Evolutionary conservation across 768 basidiomycete species (phyloP), one percentile per base, ranked within the genome.

Genomic region (Suillus ampliporus): DNA sequence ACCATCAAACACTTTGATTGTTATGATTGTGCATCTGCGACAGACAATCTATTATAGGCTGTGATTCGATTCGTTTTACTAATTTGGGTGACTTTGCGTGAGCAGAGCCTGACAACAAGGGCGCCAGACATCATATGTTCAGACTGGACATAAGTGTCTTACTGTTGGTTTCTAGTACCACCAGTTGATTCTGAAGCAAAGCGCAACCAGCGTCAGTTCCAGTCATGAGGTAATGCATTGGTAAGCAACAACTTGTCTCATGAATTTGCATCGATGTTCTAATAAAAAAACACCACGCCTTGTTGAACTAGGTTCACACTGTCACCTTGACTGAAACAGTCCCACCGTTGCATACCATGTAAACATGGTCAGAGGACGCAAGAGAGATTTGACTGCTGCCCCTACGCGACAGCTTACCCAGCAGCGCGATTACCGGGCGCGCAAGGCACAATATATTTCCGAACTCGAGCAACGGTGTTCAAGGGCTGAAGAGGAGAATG

Each of bases 361-460:
- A 56, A 52, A 63, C 64, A 88, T 89, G 87, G 84, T 86, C 57
- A 79, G 87, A 73, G 87, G 87, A 47, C 84, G 87, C 67, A 86
- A 87, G 74, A 87, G 86, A 73, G 86, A 89, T 74, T 74, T 83
- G 41, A 84, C 85, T 26, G 86, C 85, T 57, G 85, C 86, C 28
- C 81, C 85, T 4, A 82, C 84, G 23, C 82, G 87, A 34, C 82
- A 85, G 46, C 80, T 89, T 34, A 78, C 83, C 52, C 85, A 87
- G 66, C 87, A 89, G 70, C 82, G 87, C 13, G 87, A 87, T 72
- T 89, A 88, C 69, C 83, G 87, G 21, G 87, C 86, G 8, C 80
- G 87, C 57, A 85, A 84, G 68, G 84, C 85, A 5, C 79, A 79
- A 60, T 85, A 88, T 73, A 71, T 88, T 53, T 73, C 81, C 5